Evolutionary conservation across 2,329 filamentous ascomycete species (phyloP), one percentile per base, ranked within the genome.

Genomic region (Hymenotorrendiella dingleyae): DNA sequence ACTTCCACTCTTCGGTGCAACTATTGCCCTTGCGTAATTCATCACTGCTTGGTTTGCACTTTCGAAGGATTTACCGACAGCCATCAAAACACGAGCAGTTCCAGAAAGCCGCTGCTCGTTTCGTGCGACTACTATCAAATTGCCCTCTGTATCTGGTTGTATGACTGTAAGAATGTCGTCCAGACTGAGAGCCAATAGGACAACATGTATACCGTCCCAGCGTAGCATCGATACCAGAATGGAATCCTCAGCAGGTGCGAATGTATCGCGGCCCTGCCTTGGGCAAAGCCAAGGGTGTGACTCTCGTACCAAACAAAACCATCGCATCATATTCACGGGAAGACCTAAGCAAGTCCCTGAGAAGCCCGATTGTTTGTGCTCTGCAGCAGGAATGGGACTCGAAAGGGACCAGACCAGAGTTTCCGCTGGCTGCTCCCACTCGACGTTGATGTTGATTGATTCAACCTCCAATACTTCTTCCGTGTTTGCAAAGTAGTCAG

Each of bases 171-270:
- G 28, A 20, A 45, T 27, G 16, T 43, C 45, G 33, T 48, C 19
- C 10, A 48, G 19, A 21, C 47, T 50, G 28, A 50, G 7, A 10
- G 41, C 45, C 32, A 50, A 35, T 24, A 50, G 24, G 8, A 44
- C 40, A 8, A 49, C 19, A 21, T 50, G 40, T 17, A 33, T 33
- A 8, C 46, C 43, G 42, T 47, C 36, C 24, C 19, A 21, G n/a
- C 26, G 28, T n/a, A 50, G 14, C 10, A 46, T 45, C 4, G 45
- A 50, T 4, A 45, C 12, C 12, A 50, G 19, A 45, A 50, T 40
- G 2, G 42, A 33, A 30, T 50, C 46, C 28, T 47, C 43, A n/a
- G 39, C 28, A 20, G 36, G 26, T n/a, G 36, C 28, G 26, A 39
- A 39, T n/a, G 17, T 39, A n/a, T 12, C 17, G 7, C 24, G 12